Evolutionary conservation across 1,284 basidiomycete species (phyloP).

Genomic region (Trametes sp.): DNA sequence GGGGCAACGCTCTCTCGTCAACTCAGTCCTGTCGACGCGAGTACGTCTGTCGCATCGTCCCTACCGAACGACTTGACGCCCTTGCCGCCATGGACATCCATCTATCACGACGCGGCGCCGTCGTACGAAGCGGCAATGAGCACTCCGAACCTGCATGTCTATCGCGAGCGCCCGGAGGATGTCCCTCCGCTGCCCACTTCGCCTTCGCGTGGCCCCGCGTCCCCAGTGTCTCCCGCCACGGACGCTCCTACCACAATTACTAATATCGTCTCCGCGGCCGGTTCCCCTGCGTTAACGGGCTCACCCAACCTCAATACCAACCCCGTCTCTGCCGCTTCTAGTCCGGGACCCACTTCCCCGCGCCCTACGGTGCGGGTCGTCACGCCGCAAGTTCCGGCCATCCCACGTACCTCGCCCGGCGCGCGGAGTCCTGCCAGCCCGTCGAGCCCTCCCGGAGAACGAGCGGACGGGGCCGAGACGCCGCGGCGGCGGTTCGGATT

Average conservation of each 20-base stretch:
- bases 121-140: conserved; percentile 31
- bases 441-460: conserved; percentile 11
- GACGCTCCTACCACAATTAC: neutral
- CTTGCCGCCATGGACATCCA: neutral
- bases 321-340: neutral
- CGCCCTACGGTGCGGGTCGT: conserved; percentile 4
- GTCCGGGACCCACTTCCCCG: neutral
- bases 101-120: conserved; percentile 23
- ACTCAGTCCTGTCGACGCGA: conserved; percentile 11
- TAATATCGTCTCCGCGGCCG: too few relatives aligned
- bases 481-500: conserved; percentile 28
- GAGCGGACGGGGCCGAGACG: conserved; percentile 21
- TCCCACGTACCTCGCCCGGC: neutral
- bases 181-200: conserved; percentile 22
- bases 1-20: conserved; percentile 2
- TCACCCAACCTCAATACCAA: neutral
- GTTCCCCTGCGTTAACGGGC: neutral
- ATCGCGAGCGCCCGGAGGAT: neutral
- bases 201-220: conserved; percentile 3
- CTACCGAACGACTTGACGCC: conserved; percentile 3
- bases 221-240: neutral
- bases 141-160: conserved; percentile 21
- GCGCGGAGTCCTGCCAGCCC: conserved; percentile 14
- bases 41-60: conserved; percentile 10
- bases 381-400: neutral